Base-by-base conservation (phyloP, 2,329 filamentous ascomycete genomes). In the Diaporthe citriasiana region DNA sequence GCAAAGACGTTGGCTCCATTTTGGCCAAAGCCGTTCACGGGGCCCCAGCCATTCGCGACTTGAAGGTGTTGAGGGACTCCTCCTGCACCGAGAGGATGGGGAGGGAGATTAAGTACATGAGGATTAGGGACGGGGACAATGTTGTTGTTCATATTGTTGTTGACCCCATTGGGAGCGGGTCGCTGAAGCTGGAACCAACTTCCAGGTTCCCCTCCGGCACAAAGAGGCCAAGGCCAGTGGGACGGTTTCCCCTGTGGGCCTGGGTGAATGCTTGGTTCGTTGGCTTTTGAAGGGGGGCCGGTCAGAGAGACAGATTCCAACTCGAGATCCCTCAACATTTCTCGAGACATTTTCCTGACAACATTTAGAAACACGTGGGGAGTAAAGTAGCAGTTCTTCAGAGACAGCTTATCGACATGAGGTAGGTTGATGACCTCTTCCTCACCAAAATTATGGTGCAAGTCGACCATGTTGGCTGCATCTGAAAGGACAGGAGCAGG, bases 341-440 rank as follows among this genome's bases (percentile, higher is more conserved):
- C 79, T 7, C 82, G 79, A 27, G 86, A 84, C 80, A 91, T 88
- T 6, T 81, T 79, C 3, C 83, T 82, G 73, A 91, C 82, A 69
- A 91, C 85, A 15, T 85, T 83, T 42, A 87, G 78, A 42, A 94
- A 84, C 1, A 90, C 84, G 53, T 87, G 84, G 0, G 92, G 92
- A 3, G 88, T 88, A 17, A 90, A 83, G 91, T 92, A 94, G 82
- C 92, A 93, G 77, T 94, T 94, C 77, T 89, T 89, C 12, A 94
- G 83, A 0, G 88, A 91, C 3, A 94, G 81, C 66, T 90, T 84
- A 74, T 89, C 84, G 33, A 94, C 80, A 77, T 89, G 81, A 4
- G 88, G 89, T 57, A 94, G 85, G 1, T 81, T 80, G n/a, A 92
- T 79, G 8, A 91, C 73, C 38, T 82, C 79, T 0, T 83, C 78